Base-by-base conservation (phyloP, 768 basidiomycete species). In the Sarcodon sp. region DNA sequence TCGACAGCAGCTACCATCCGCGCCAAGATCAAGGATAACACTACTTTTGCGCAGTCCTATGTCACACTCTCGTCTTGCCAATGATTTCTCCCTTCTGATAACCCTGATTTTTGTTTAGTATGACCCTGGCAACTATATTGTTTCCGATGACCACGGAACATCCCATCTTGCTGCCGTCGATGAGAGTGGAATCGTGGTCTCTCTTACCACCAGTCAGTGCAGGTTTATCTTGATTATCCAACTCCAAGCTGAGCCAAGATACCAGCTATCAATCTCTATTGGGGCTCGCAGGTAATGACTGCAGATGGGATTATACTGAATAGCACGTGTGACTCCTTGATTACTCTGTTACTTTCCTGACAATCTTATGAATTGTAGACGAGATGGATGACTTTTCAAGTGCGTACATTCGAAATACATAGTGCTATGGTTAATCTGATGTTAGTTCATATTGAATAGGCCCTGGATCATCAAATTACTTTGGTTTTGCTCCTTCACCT, bases 401-500 rank as follows among this genome's bases (percentile, higher is more conserved):
- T 21, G 18, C 27, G 39, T 16, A 27, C 39, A 41, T 4, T 8
- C 39, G 13, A 38, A 38, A 13, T 2, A 2, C 39, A 16, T 41
- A 8, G 7, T 41, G 21, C 49, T 51, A 35, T 47, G 16, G 4
- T 13, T 43, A 44, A 7, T 21, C 35, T 35, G 8, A 35, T 16
- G 8, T 27, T 33, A 21, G 2, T 52, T 39, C 12, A 18, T 35
- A n/a, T 32, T 33, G 27, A 44, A 27, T 33, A 52, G 51, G 39
- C 12, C 60, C 61, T 10, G 60, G 59, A 8, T 35, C 46, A 36
- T 48, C 48, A 4, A 63, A 64, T 45, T 53, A 59, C 4, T 68
- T 68, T 50, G 69, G 69, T 2, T 68, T 67, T 53, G 55, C 57
- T 7, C 57, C 68, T 8, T 61, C 61, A 4, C 68, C 68, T 0